phyloP scores from a whole-genome alignment of 1,139 yeast genomes.

The Torulaspora pretoriensis region DNA sequence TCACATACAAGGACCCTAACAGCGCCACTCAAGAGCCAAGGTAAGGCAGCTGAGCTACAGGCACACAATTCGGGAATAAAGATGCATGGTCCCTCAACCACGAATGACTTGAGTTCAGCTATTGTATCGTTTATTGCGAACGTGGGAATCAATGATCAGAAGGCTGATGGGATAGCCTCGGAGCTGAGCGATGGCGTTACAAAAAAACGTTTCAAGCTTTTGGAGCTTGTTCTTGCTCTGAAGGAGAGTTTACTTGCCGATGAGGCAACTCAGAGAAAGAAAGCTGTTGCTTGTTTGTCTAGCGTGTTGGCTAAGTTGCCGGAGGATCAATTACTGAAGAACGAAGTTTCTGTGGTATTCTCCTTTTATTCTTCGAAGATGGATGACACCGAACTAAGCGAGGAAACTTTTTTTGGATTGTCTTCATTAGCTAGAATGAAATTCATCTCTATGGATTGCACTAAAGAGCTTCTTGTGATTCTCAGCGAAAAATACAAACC shows the following conservation, averaged over 20 bases:
- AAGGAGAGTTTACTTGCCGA: conserved; percentile 68
- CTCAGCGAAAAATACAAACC: conserved; percentile 54
- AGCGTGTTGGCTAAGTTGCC: conserved; percentile 45
- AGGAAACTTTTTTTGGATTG: conserved; percentile 54
- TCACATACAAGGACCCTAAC: not conserved
- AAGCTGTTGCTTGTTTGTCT: conserved; percentile 58
- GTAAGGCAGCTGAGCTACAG: too few species aligned
- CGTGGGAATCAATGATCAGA: conserved; percentile 39
- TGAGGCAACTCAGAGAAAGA: conserved; percentile 40
- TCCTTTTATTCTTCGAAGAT: conserved; percentile 63
- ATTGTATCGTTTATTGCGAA: conserved; percentile 44
- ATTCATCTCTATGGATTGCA: conserved; percentile 38
- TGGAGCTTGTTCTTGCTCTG: conserved; percentile 51
- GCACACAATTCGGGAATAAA: not conserved
- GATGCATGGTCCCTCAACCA: not conserved
- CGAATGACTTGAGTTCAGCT: conserved; percentile 22
- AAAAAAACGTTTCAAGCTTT: conserved; percentile 41
- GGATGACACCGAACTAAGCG: conserved; percentile 56
- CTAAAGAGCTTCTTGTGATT: conserved; percentile 41
- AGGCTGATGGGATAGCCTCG: conserved; percentile 36
- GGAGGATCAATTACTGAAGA: conserved; percentile 44
- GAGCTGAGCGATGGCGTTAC: conserved; percentile 37
- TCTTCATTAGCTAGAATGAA: conserved; percentile 49
- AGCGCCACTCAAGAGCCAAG: not conserved
- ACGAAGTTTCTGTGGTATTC: conserved; percentile 64